These are phyloP conservation scores for Hemileccinum hortonii DNA, from an alignment of 1,284 basidiomycete genomes.

Conservation along the genomic window DNA sequence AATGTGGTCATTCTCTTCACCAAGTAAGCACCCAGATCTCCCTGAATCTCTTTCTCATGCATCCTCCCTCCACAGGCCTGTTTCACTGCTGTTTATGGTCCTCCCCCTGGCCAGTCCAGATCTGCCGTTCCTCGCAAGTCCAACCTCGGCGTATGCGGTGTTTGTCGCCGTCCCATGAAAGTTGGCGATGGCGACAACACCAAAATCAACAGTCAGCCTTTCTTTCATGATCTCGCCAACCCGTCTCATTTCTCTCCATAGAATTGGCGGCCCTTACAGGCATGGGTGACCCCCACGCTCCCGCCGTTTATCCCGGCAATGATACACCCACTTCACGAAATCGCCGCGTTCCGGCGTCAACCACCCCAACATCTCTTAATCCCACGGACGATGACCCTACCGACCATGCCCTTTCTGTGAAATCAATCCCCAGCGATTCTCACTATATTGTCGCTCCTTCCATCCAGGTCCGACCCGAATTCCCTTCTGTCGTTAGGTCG, in stretches of 20 bases:
- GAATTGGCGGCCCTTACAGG: conserved; percentile 88
- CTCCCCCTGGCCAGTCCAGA: conserved; percentile 62
- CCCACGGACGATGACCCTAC: conserved; percentile 80
- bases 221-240: neutral
- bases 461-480: conserved; percentile 88
- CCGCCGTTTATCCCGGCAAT: conserved; percentile 65
- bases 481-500: conserved; percentile 73
- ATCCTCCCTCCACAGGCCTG: conserved; percentile 65
- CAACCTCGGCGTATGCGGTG: conserved; percentile 92
- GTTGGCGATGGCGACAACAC: conserved; percentile 78
- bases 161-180: conserved; percentile 94
- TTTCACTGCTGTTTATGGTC: conserved; percentile 93
- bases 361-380: conserved; percentile 43
- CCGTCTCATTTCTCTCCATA: conserved; percentile 32
- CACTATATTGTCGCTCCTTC: conserved; percentile 82
- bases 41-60: neutral
- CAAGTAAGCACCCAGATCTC: conserved; percentile 56
- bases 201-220: conserved; percentile 82
- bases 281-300: conserved; percentile 63
- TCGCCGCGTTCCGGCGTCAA: conserved; percentile 30
- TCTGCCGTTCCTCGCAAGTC: conserved; percentile 62
- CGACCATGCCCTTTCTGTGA: conserved; percentile 56
- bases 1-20: conserved; percentile 96
- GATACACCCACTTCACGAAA: conserved; percentile 52
- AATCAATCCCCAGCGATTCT: conserved; percentile 45